Base-by-base conservation (phyloP, 192 early-diverging fungal species). In the Podila horticola region DNA sequence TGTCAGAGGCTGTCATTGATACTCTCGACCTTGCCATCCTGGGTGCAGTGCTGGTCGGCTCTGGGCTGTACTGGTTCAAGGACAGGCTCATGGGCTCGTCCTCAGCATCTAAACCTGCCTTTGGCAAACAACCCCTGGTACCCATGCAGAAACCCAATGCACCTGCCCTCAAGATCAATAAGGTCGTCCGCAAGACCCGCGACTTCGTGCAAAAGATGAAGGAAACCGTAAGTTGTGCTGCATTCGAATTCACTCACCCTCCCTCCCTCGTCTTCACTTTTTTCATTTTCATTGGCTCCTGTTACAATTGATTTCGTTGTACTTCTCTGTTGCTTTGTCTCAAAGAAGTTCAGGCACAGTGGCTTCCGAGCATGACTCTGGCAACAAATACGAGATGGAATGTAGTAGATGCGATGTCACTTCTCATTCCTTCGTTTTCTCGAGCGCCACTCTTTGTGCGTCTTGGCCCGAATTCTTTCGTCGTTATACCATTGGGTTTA, bases 161-260 rank as follows among this genome's bases (percentile, higher is more conserved):
- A 11, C 51, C 87, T 4, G 69, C 57, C 11, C 71, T 68, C 59
- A 82, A 84, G 34, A 62, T 77, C 60, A 71, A 51, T 41, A 67
- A 74, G 58, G 45, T 52, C 15, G 69, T 38, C 61, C 88, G 74
- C 59, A 84, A 82, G 75, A 83, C 74, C 65, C 86, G 75, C 45
- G 73, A 82, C 65, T 90, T 90, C 77, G 84, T 90, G 12, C 83
- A 90, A 63, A 77, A 84, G 41, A 90, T 90, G 89, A 75, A 74
- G 52, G 84, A 90, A 45, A 84, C 85, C 48, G 89, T 86, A 62
- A 20, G 52, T 11, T 22, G 26, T 30, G 61, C 45, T 13, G 13
- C 41, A 13, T 19, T 41, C 34, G 41, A 29, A 4, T 36, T 24
- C 20, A 38, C n/a, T 19, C 55, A 0, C 34, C 34, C 34, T 36